Evolutionary conservation across 2,329 filamentous ascomycete genomes (phyloP), one percentile per base, ranked within the genome.

Genomic region (Trichoderma breve): DNA sequence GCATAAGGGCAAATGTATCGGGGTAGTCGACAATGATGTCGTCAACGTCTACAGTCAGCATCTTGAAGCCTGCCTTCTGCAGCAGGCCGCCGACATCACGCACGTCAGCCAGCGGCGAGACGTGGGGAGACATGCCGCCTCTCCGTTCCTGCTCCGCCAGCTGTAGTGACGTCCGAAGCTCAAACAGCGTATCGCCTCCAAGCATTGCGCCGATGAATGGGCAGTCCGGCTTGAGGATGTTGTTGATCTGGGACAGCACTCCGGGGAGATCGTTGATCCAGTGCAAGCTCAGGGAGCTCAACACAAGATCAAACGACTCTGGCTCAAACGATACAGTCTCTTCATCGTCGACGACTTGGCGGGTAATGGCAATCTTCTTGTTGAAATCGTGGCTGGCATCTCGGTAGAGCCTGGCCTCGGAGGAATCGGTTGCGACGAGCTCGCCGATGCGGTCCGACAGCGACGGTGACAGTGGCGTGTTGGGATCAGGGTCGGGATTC

Each of bases 241-340:
- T 88, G 84, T 97, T 97, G 79, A 98, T 92, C 79, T 97, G 93
- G 1, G 90, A 86, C 2, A 99, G 87, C 12, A 97, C 85, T 1
- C 92, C 93, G 0, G 96, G 96, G 6, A 99, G 88, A 81, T 99
- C 94, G 80, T 99, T 99, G 85, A 98, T 92, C 96, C 96, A 99
- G 82, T 99, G 96, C 80, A 99, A 86, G 72, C 92, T 95, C 72
- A 97, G 84, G 71, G 92, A 97, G 79, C 93, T 97, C 74, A 99
- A 85, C 12, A 98, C 93, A 6, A 97, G 90, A 80, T 98, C 95
- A 80, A 98, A 98, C 4, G 91, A 90, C 75, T 90, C 88, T 5
- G 92, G 84, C 62, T 89, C 88, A 80, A 91, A 98, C 0, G 94
- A 93, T 0, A 98, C 84, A 3, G 88, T 87, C 70, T 95, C 93